Conservation (phyloP, 495 filamentous ascomycete species). For the Tuber melanosporum region DNA sequence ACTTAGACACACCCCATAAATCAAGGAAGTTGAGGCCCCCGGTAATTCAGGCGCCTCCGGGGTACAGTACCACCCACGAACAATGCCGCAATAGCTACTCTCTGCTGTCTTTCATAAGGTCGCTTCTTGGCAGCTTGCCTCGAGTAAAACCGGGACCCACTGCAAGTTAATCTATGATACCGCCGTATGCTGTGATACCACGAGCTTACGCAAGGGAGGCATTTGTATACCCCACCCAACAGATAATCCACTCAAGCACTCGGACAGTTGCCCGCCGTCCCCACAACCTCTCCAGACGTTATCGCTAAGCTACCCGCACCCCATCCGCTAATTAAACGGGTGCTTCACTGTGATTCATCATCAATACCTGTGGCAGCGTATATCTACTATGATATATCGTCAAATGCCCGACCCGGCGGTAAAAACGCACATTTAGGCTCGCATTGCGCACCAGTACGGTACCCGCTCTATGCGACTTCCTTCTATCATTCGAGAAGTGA, state of each 20-base stretch:
- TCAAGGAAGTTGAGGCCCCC: neutral
- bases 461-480: neutral
- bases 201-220: neutral
- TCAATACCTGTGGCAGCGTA: neutral
- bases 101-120: neutral
- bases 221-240: neutral
- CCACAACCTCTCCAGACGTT: neutral
- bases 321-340: neutral
- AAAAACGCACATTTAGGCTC: neutral
- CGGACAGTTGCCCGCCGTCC: neutral
- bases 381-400: neutral
- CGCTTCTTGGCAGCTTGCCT: neutral
- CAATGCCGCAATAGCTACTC: neutral
- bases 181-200: neutral
- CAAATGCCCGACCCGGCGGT: neutral
- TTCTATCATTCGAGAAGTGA: neutral
- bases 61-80: neutral
- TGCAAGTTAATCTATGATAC: neutral
- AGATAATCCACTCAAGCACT: neutral
- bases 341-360: neutral
- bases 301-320: neutral
- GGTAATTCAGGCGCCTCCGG: neutral
- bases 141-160: neutral
- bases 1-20: neutral
- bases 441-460: neutral